phyloP scores from a whole-genome alignment of 805 yeast genomes.

The Ogataea paraovalis region DNA sequence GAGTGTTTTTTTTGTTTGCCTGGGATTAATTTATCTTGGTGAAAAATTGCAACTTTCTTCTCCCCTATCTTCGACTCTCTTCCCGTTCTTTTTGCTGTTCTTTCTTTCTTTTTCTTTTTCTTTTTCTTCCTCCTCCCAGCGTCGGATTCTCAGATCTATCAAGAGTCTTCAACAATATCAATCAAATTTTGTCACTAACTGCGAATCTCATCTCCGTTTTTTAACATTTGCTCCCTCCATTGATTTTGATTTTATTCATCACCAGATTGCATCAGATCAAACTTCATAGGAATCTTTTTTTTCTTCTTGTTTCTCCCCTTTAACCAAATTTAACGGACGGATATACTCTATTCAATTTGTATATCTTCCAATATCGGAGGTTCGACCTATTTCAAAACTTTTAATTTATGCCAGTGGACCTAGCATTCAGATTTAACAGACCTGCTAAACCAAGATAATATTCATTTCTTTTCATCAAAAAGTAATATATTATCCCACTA shows the following conservation, averaged over 20 bases:
- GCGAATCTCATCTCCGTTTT: not conserved
- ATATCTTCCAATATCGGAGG: not conserved
- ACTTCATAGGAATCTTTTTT: not conserved
- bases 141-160: not conserved
- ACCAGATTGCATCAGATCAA: not conserved
- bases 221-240: not conserved
- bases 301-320: not conserved
- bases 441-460: slow-evolving; percentile 34
- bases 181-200: not conserved
- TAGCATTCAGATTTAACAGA: slow-evolving; percentile 29
- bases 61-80: not conserved
- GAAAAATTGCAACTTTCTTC: not conserved
- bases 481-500: not conserved
- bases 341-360: not conserved
- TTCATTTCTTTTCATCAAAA: slow-evolving; percentile 2
- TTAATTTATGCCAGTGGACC: slow-evolving; percentile 26
- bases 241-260: not conserved
- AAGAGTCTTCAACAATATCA: not conserved
- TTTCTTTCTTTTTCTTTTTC: not conserved
- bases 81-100: not conserved
- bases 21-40: too few species aligned
- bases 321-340: not conserved
- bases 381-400: not conserved
- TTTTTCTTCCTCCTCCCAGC: not conserved
- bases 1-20: too few species aligned